These are phyloP conservation scores for Cladophialophora psammophila DNA, from an alignment of 2,329 filamentous ascomycete genomes.

Conservation along the genomic window DNA sequence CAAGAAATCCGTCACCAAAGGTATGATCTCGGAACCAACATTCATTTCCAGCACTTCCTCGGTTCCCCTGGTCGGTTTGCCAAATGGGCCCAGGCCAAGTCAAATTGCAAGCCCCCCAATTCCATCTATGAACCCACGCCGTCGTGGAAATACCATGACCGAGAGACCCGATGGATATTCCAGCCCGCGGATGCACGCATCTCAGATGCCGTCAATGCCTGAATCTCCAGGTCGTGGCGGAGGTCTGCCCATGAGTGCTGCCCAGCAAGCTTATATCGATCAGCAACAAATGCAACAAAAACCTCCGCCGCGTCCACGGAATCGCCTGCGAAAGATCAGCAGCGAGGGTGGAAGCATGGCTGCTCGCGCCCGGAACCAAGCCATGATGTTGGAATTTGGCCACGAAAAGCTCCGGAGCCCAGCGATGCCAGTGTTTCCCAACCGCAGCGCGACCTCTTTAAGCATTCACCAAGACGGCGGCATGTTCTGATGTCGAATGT, in stretches of 20 bases:
- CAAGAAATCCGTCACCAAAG: constrained; percentile 67
- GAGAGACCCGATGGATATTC: constrained; percentile 42
- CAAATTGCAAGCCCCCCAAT: constrained; percentile 55
- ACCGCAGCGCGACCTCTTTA: constrained; percentile 39
- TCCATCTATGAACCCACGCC: constrained; percentile 66
- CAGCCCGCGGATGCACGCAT: constrained; percentile 29
- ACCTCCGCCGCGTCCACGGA: constrained; percentile 44
- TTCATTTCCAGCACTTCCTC: constrained; percentile 62
- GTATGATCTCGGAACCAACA: constrained; percentile 67
- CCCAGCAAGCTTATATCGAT: constrained; percentile 20
- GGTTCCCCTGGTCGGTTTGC: constrained; percentile 65
- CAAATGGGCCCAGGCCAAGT: constrained; percentile 47
- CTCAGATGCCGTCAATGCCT: constrained; percentile 19
- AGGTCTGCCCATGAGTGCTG: constrained; percentile 3
- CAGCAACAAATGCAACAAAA: constrained; percentile 25
- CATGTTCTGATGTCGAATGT: constrained; percentile 36
- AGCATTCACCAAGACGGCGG: constrained; percentile 36
- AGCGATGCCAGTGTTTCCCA: constrained; percentile 38
- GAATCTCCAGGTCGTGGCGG: constrained; percentile 17
- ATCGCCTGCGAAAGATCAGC: constrained; percentile 56
- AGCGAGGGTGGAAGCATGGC: constrained; percentile 60
- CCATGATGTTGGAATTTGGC: constrained; percentile 42
- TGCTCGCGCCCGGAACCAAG: constrained; percentile 53
- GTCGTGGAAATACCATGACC: constrained; percentile 58
- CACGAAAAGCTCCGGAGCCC: constrained; percentile 37